Conservation (phyloP, 768 basidiomycete species). For the Naganishia antarctica region DNA sequence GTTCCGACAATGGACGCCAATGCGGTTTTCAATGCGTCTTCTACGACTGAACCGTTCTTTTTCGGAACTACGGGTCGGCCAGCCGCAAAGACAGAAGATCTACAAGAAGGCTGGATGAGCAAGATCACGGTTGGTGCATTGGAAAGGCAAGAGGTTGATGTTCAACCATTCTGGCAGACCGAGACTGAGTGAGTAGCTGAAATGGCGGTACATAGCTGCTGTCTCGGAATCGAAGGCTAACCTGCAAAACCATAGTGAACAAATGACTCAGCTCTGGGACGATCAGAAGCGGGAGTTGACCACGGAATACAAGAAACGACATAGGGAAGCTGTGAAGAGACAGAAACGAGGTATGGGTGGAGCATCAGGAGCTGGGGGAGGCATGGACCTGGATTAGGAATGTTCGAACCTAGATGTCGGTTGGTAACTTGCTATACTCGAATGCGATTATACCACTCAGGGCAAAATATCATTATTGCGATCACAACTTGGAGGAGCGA, state of each 20-base stretch:
- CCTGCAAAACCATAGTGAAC: constrained; percentile 36
- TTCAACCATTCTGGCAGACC: constrained; percentile 32
- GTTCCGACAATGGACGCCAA: constrained; percentile 1
- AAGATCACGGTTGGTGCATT: constrained; percentile 20
- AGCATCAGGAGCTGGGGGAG: constrained; percentile 2
- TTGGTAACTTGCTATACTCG: too few species aligned
- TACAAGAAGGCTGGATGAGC: constrained; percentile 14
- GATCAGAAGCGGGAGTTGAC: constrained; percentile 46
- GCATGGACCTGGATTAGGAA: constrained; percentile 14
- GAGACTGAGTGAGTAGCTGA: constrained; percentile 35
- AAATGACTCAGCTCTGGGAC: constrained; percentile 47
- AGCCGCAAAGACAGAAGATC: background rate
- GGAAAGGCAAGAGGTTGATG: constrained; percentile 28
- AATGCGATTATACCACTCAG: too few species aligned
- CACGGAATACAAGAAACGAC: constrained; percentile 47
- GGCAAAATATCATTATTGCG: too few species aligned
- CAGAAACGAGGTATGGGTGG: constrained; percentile 33
- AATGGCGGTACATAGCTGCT: background rate
- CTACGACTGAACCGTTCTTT: constrained; percentile 12
- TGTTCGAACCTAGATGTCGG: too few species aligned
- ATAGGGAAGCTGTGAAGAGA: constrained; percentile 49
- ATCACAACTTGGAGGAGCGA: too few species aligned
- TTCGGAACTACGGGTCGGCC: constrained; percentile 16
- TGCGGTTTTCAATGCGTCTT: constrained; percentile 18
- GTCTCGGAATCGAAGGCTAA: background rate